Evolutionary conservation across 768 basidiomycete species (phyloP).

Genomic region (Serendipita vermifera): DNA sequence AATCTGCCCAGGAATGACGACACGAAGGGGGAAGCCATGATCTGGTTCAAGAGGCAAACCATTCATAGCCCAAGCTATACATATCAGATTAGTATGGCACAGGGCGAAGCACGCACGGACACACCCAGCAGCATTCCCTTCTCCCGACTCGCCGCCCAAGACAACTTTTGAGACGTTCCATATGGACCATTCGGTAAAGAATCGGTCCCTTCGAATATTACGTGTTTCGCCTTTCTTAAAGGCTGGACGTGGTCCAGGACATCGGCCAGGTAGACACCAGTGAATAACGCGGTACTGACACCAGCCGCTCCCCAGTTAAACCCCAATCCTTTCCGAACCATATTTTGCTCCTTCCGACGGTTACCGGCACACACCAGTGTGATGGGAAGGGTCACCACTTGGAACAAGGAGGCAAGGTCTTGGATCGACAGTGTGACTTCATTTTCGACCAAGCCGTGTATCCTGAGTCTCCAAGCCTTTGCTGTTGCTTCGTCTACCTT

Average conservation of each 20-base stretch:
- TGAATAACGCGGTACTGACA: conserved; percentile 43
- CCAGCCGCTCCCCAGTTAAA: conserved; percentile 44
- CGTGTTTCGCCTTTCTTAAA: conserved; percentile 30
- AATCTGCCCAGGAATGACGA: conserved; percentile 50
- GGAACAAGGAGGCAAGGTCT: conserved; percentile 35
- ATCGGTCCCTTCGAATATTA: conserved; percentile 49
- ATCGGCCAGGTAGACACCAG: conserved; percentile 45
- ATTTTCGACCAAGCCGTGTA: conserved; percentile 32
- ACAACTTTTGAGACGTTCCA: conserved; percentile 38
- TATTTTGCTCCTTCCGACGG: conserved; percentile 52
- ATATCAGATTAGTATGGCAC: background rate
- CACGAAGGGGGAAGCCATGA: conserved; percentile 53
- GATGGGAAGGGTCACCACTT: conserved; percentile 43
- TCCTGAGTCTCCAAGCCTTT: conserved; percentile 32
- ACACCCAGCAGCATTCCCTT: conserved; percentile 39
- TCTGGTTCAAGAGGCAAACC: conserved; percentile 46
- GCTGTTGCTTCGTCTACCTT: conserved; percentile 27
- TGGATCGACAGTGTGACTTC: conserved; percentile 30
- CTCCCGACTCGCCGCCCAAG: conserved; percentile 33
- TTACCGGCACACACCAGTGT: conserved; percentile 56
- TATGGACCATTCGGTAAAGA: conserved; percentile 46
- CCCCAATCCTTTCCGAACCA: conserved; percentile 42
- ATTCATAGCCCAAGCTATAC: conserved; percentile 45
- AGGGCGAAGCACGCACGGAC: background rate
- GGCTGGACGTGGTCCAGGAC: conserved; percentile 37